These are phyloP conservation scores for Periglandula ipomoeae DNA, from an alignment of 2,329 filamentous ascomycete genomes.

Conservation along the genomic window DNA sequence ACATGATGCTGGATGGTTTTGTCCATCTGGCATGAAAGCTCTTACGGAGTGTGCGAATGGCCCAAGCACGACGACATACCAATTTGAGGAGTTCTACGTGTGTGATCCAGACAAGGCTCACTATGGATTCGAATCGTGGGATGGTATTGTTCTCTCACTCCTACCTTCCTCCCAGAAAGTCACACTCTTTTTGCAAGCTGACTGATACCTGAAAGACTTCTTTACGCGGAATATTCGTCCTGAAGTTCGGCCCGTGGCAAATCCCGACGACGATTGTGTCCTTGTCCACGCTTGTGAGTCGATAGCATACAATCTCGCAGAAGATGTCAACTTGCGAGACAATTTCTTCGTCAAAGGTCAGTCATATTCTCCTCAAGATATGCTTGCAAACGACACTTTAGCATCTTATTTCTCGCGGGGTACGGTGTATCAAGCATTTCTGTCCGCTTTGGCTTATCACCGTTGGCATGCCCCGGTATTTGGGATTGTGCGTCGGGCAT, in stretches of 20 bases:
- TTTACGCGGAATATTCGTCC: conserved; percentile 52
- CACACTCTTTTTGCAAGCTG: background rate
- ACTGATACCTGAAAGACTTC: conserved; percentile 33
- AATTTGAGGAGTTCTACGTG: conserved; percentile 53
- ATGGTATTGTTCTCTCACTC: conserved; percentile 29
- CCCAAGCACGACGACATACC: conserved; percentile 28
- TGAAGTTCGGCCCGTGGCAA: conserved; percentile 46
- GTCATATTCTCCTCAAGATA: conserved; percentile 55
- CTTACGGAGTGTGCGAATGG: conserved; percentile 42
- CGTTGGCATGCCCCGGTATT: conserved; percentile 61
- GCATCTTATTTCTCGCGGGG: conserved; percentile 49
- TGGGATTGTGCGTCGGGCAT: conserved; percentile 49
- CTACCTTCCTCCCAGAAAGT: background rate
- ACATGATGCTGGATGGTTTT: conserved; percentile 45
- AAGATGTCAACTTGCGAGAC: conserved; percentile 44
- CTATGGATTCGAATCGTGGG: conserved; percentile 60
- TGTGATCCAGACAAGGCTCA: conserved; percentile 46
- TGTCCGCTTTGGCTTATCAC: conserved; percentile 59
- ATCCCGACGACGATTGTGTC: conserved; percentile 39
- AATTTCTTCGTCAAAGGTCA: conserved; percentile 61
- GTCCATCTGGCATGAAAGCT: conserved; percentile 35
- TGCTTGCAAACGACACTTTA: conserved; percentile 48
- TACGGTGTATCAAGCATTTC: conserved; percentile 62
- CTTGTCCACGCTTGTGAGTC: conserved; percentile 60
- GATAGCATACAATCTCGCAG: conserved; percentile 42